Base-by-base conservation (phyloP, 805 yeast genomes). In the Nakazawaea holstii region DNA sequence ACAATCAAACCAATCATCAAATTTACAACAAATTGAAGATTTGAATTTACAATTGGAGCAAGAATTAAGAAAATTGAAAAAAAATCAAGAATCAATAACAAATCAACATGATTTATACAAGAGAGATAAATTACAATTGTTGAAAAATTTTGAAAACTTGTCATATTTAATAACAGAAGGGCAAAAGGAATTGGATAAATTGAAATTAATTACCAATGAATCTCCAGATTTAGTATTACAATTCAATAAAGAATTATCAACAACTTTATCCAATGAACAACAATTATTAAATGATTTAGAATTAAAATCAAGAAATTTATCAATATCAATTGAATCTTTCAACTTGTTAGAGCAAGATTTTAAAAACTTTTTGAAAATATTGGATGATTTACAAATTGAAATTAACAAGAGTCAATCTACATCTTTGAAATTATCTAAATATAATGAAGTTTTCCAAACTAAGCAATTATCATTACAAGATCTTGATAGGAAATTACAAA, bases 101-200 rank as follows among this genome's bases (percentile, higher is more conserved):
- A 56, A 66, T 10, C 89, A 84, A 52, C 87, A 84, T 58, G 69
- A 73, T 24, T 74, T 72, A 39, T 87, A 87, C 63, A 84, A 80
- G 62, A 65, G 72, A 14, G 81, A 81, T 43, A 87, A 87, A 59
- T 65, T 69, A n/a, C 64, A 75, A 36, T 60, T 84, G 46, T 70
- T 82, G 14, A 76, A 76, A 41, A 76, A 78, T 47, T 61, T 84
- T 8, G 88, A 86, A 53, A 82, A 80, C 50, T 74, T 76, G 47
- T 79, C 77, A 49, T 80, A 77, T 48, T 62, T 80, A 38, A 66
- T 80, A 14, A 64, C 77, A 11, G 88, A 83, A 48, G 60, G 79
- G 2, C 76, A 73, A 45, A 76, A 77, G 42, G 83, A 80, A 44
- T 62, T 80, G 20, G 87, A 81, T 32, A 78, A 76, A 51, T 66